These are phyloP conservation scores for Sesbania bispinosa DNA, from an alignment of 306 rosid genomes.

Conservation along the genomic window DNA sequence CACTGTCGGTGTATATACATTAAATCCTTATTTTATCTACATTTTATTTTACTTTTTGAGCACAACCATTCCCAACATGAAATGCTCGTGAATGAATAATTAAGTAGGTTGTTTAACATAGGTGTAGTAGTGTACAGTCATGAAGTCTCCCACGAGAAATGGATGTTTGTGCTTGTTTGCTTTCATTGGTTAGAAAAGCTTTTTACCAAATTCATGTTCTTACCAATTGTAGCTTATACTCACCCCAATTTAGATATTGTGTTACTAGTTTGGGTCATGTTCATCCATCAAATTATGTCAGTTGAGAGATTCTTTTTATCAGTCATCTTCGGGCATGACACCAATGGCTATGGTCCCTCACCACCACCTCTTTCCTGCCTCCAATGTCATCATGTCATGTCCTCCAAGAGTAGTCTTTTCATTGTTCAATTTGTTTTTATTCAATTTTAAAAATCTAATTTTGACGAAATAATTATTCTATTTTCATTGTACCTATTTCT, in stretches of 20 bases:
- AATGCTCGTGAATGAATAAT: too few relatives aligned
- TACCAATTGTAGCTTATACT: too few relatives aligned
- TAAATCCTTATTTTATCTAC: too few relatives aligned
- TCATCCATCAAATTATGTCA: not conserved
- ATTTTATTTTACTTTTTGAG: too few relatives aligned
- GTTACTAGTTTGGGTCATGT: not conserved
- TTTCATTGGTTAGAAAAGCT: not conserved
- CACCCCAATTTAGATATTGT: not conserved
- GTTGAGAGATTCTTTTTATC: not conserved
- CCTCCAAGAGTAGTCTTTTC: not conserved
- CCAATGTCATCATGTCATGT: not conserved
- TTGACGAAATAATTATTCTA: not conserved
- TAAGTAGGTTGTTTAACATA: not conserved
- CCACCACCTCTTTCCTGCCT: too few relatives aligned
- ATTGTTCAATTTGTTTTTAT: not conserved
- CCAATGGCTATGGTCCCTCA: not conserved
- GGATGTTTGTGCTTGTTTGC: not conserved
- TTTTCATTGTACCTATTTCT: too few relatives aligned
- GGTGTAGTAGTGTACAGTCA: not conserved
- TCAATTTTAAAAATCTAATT: not conserved
- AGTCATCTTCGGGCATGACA: not conserved
- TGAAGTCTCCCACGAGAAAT: not conserved
- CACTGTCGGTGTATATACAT: too few relatives aligned
- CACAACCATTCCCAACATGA: too few relatives aligned
- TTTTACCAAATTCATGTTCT: not conserved